Evolutionary conservation across 441 rosid species (phyloP).

Genomic region (Breynia disticha): DNA sequence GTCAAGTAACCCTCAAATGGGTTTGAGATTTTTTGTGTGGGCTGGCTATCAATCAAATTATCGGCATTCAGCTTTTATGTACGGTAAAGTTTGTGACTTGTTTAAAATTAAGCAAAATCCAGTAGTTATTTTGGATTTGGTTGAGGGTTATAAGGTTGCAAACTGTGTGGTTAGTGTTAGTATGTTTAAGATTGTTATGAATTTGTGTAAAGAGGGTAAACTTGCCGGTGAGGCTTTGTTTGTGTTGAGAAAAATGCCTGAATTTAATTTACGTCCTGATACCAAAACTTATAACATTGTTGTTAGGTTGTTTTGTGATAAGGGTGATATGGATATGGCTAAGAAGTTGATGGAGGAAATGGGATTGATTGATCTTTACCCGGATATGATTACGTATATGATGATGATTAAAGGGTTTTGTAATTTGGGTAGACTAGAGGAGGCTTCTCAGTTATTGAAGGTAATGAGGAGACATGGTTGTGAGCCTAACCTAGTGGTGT

Average conservation of each 20-base stretch:
- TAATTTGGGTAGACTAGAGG: constrained; percentile 41
- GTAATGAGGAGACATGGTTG: constrained; percentile 46
- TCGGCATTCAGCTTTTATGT: constrained; percentile 56
- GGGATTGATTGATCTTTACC: constrained; percentile 50
- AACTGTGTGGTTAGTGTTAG: constrained; percentile 44
- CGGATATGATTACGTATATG: constrained; percentile 52
- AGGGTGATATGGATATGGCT: constrained; percentile 49
- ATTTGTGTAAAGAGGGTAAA: constrained; percentile 55
- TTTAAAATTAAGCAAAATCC: constrained; percentile 48
- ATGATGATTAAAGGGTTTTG: constrained; percentile 60
- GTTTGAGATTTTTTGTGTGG: constrained; percentile 76
- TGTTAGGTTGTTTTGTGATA: constrained; percentile 55
- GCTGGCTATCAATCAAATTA: constrained; percentile 56
- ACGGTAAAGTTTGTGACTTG: constrained; percentile 51
- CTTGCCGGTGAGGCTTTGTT: constrained; percentile 62
- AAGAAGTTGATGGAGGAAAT: constrained; percentile 54
- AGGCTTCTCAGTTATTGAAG: constrained; percentile 45
- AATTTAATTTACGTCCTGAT: constrained; percentile 43
- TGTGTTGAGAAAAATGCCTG: constrained; percentile 57
- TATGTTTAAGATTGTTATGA: constrained; percentile 47
- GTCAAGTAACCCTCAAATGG: constrained; percentile 27
- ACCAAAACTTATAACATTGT: constrained; percentile 44
- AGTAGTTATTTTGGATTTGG: constrained; percentile 31
- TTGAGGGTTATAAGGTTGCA: constrained; percentile 41
- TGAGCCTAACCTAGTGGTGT: constrained; percentile 44